phyloP scores from a whole-genome alignment of 371 early-diverging fungal genomes.

The Phascolomyces articulosus region DNA sequence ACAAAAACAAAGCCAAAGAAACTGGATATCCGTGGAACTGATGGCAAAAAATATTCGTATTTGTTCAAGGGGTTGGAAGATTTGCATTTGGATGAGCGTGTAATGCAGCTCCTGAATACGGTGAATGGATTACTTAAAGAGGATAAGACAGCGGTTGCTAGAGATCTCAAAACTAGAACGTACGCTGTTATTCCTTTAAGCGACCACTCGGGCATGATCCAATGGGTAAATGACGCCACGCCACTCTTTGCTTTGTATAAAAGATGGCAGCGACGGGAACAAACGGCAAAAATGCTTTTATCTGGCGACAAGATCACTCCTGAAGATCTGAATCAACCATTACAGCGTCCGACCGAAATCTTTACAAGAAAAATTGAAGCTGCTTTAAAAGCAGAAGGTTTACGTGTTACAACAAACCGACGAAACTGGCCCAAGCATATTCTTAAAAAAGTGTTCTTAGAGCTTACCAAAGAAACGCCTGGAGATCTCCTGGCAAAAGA shows the following conservation, averaged over 20 bases:
- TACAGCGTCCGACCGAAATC: constrained; percentile 40
- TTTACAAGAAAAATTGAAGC: constrained; percentile 42
- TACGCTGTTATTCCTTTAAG: constrained; percentile 97
- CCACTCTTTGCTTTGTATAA: constrained; percentile 64
- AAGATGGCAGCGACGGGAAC: constrained; percentile 62
- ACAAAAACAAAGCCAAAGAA: constrained; percentile 94
- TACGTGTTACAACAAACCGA: constrained; percentile 54
- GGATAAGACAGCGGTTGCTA: constrained; percentile 51
- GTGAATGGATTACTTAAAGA: constrained; percentile 72
- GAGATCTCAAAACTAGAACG: constrained; percentile 68
- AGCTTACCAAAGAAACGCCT: constrained; percentile 70
- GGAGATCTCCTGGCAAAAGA: constrained; percentile 65
- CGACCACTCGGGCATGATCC: constrained; percentile 94
- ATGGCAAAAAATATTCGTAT: constrained; percentile 80
- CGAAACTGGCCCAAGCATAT: constrained; percentile 71
- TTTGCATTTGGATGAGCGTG: constrained; percentile 89
- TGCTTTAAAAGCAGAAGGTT: constrained; percentile 53
- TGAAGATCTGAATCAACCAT: not conserved
- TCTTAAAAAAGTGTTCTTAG: constrained; percentile 60
- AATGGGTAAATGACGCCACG: constrained; percentile 92
- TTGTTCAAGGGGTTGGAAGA: constrained; percentile 93
- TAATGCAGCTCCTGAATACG: constrained; percentile 82
- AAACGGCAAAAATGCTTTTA: constrained; percentile 38
- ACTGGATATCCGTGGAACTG: constrained; percentile 69
- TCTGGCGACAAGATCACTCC: constrained; percentile 21